These are phyloP conservation scores for Plasmopara viticola DNA, from an alignment of 352 stramenopile genomes.

Conservation along the genomic window DNA sequence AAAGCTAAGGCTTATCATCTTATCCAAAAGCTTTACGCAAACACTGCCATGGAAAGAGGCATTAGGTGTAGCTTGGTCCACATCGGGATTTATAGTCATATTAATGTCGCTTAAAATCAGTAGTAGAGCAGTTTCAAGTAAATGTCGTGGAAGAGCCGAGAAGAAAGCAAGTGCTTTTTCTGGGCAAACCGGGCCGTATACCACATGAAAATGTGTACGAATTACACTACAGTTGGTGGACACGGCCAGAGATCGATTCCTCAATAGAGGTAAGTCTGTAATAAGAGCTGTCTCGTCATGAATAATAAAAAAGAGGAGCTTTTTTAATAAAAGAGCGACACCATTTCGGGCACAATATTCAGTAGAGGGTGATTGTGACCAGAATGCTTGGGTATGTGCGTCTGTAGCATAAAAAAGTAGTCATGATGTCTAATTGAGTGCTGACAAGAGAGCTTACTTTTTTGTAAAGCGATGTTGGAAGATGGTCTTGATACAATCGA, in stretches of 20 bases:
- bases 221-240: not conserved
- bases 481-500: not conserved
- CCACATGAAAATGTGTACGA: not conserved
- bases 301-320: not conserved
- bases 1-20: not conserved
- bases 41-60: not conserved
- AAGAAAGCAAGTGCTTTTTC: not conserved
- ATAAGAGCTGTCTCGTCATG: not conserved
- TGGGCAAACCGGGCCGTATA: not conserved
- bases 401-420: not conserved
- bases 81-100: not conserved
- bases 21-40: not conserved
- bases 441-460: not conserved
- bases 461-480: not conserved
- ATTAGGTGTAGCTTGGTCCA: not conserved
- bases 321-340: not conserved
- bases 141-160: not conserved
- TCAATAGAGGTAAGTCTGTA: not conserved
- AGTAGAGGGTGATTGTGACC: not conserved
- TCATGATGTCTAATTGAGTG: not conserved
- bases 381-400: not conserved
- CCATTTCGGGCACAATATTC: not conserved
- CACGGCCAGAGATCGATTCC: not conserved
- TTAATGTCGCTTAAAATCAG: not conserved
- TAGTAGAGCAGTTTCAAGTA: not conserved